Evolutionary conservation across 345 rosid species (phyloP), one percentile per base, ranked within the genome.

Genomic region (Triadica sebifera): DNA sequence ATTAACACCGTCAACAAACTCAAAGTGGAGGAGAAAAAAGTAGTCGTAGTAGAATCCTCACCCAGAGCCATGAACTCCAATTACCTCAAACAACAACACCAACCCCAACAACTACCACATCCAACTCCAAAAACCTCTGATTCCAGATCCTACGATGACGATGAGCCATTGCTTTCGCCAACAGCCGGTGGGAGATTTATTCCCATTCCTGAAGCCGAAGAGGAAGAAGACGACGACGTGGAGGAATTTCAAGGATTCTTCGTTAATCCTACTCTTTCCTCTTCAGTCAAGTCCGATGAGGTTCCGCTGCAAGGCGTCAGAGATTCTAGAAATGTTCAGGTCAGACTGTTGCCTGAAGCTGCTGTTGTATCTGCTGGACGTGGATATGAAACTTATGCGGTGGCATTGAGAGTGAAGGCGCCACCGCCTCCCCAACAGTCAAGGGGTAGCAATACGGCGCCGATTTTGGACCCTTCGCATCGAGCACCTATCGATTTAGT

Each of bases 201-300:
- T 41, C 76, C 82, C 7, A 79, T 79, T 65, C 82, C 78, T 6
- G 82, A 79, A 71, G 82, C 79, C 5, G 73, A 65, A 29, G 80
- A 60, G n/a, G 76, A 75, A 22, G 77, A 73, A 4, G 67, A 62
- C 3, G 79, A 63, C 12, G 88, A 80, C 47, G 85, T 77, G 22
- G 87, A 80, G 71, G 94, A 89, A 77, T 90, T 92, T 72, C 90
- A 87, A 57, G 98, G 98, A 4, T 94, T 94, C 66, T 87, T 93
- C 22, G 91, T 88, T 4, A 87, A 85, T 63, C 82, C 87, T 0
- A 84, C 72, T 20, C 78, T 79, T 57, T 83, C 89, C 1, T 81
- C 86, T 15, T 72, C 72, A 8, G 38, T 84, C 37, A 86, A 86
- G 74, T 81, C 86, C 24, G 90, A 86, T 39, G 89, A 89, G 63